These are phyloP conservation scores for Chaetomium cochliodes DNA, from an alignment of 495 filamentous ascomycete genomes.

Conservation along the genomic window DNA sequence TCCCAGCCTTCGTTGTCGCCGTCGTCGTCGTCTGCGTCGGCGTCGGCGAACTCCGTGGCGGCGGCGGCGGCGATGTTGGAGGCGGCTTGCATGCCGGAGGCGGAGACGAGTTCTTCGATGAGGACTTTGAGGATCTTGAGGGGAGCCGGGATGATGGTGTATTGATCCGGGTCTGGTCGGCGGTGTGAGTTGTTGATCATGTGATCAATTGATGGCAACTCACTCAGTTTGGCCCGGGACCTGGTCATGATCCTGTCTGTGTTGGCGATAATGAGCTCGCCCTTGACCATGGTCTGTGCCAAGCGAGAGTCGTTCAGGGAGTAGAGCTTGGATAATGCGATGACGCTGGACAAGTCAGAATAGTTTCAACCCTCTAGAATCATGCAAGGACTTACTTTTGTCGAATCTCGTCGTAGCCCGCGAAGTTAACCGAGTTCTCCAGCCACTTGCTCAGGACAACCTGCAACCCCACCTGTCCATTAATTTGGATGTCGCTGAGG, in stretches of 20 bases:
- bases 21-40: slow-evolving; percentile 60
- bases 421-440: slow-evolving; percentile 92
- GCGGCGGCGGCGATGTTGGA: slow-evolving; percentile 54
- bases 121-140: slow-evolving; percentile 97
- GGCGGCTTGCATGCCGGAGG: slow-evolving; percentile 46
- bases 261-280: slow-evolving; percentile 80
- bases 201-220: slow-evolving; percentile 21
- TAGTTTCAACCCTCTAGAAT: neutral
- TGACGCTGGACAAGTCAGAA: slow-evolving; percentile 61
- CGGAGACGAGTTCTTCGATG: slow-evolving; percentile 78
- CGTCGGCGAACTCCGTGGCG: slow-evolving; percentile 48
- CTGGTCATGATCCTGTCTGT: slow-evolving; percentile 89
- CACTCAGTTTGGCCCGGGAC: slow-evolving; percentile 75
- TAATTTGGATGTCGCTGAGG: slow-evolving; percentile 76
- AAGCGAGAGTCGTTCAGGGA: slow-evolving; percentile 81
- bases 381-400: slow-evolving; percentile 67
- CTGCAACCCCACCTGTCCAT: slow-evolving; percentile 70
- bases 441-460: slow-evolving; percentile 94
- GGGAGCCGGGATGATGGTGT: slow-evolving; percentile 80
- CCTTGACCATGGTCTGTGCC: slow-evolving; percentile 76
- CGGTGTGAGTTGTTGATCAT: slow-evolving; percentile 15
- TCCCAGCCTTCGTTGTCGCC: slow-evolving; percentile 84
- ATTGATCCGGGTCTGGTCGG: slow-evolving; percentile 73
- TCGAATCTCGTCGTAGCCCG: slow-evolving; percentile 92
- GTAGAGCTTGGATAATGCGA: slow-evolving; percentile 86